phyloP scores from a whole-genome alignment of 2,329 filamentous ascomycete genomes.

The Curvularia lunata region DNA sequence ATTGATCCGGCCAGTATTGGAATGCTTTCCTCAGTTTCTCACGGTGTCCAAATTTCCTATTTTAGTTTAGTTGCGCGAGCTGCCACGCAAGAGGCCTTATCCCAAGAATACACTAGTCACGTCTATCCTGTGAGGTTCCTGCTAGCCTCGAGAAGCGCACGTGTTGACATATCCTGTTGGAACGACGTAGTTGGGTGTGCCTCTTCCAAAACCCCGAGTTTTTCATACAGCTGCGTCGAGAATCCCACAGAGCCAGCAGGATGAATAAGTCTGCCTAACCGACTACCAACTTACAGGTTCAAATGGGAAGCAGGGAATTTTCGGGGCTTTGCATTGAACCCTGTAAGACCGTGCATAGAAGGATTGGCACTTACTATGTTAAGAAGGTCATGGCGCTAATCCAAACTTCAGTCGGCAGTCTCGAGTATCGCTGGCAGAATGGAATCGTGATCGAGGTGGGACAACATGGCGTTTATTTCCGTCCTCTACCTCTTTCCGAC shows the following conservation, averaged over 20 bases:
- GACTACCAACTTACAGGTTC: not conserved
- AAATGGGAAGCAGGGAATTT: not conserved
- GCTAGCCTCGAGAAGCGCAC: not conserved
- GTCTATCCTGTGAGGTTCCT: not conserved
- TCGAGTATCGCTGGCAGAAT: not conserved
- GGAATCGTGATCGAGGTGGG: not conserved
- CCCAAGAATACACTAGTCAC: not conserved
- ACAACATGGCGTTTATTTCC: not conserved
- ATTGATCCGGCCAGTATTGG: not conserved
- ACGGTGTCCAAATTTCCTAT: not conserved
- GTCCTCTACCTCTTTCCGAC: not conserved
- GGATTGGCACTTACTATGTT: conserved; percentile 8
- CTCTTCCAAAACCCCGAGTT: not conserved
- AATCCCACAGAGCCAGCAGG: not conserved
- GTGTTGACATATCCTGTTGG: not conserved
- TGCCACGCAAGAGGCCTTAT: not conserved
- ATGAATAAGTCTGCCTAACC: not conserved
- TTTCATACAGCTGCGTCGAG: too few species aligned
- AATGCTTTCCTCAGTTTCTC: not conserved
- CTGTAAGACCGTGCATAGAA: conserved; percentile 5
- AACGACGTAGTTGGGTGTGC: not conserved
- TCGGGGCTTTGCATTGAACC: conserved; percentile 2
- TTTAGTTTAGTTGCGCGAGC: not conserved
- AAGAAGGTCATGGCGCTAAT: conserved; percentile 6
- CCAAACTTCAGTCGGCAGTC: not conserved